These are phyloP conservation scores for Heliamphora pulchella DNA, from an alignment of 179 eudicot genomes.

Conservation along the genomic window DNA sequence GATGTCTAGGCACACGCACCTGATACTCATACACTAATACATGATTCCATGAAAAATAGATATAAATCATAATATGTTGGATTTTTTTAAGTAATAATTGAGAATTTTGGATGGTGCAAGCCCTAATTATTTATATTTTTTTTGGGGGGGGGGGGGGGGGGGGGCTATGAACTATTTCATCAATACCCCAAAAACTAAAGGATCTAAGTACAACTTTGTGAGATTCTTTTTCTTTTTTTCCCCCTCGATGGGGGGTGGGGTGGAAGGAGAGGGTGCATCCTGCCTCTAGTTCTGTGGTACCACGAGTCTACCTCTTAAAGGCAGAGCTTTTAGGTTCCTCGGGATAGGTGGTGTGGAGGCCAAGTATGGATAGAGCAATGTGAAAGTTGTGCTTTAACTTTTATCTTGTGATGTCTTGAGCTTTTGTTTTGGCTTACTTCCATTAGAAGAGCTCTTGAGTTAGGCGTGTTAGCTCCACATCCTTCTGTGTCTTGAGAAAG, in stretches of 20 bases:
- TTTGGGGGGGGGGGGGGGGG: no score
- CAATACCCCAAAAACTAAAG: not conserved
- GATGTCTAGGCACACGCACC: no score
- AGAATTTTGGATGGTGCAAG: not conserved
- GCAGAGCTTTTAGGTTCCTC: no score
- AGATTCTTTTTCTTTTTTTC: not conserved
- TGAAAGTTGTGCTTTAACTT: not conserved
- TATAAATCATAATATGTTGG: no score
- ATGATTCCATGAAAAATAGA: no score
- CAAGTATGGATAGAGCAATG: not conserved
- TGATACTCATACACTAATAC: no score
- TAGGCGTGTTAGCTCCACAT: not conserved
- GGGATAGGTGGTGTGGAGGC: not conserved
- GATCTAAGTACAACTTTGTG: not conserved
- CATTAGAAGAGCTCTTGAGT: not conserved
- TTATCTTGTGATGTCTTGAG: not conserved
- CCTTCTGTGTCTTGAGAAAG: not conserved
- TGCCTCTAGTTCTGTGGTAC: not conserved
- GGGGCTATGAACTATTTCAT: not conserved
- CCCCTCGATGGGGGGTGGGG: not conserved
- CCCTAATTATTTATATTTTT: not conserved
- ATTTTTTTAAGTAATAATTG: no score
- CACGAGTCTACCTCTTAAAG: not conserved
- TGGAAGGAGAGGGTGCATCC: no score
- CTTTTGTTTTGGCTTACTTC: not conserved